Percentiles rank a stretch among this genome's conserved stretches.
Evolutionary conservation across 148 eudicot genomes (phyloP).

Genomic region (Silene latifolia): DNA sequence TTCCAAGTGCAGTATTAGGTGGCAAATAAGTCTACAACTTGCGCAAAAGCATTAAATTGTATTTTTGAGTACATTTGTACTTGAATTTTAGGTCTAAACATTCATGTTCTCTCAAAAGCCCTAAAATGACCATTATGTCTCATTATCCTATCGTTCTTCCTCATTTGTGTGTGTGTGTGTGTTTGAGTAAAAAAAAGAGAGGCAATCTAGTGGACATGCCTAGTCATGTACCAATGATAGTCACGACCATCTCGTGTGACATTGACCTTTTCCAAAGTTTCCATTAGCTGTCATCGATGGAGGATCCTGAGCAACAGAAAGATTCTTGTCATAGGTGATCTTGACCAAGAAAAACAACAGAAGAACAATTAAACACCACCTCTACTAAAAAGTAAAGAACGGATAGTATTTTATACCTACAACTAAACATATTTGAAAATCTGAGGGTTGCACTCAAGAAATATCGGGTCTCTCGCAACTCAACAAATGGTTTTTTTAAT

Average conservation of each 20-base stretch:
- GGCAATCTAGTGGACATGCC: constrained; percentile 32
- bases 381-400: too few relatives aligned
- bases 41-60: not conserved
- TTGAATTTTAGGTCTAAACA: not conserved
- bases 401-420: too few relatives aligned
- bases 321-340: constrained; percentile 54
- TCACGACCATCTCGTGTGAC: constrained; percentile 79
- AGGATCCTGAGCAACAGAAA: constrained; percentile 52
- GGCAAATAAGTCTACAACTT: too few relatives aligned
- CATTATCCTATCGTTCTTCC: not conserved
- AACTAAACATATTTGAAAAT: too few relatives aligned
- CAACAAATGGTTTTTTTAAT: too few relatives aligned
- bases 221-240: constrained; percentile 93
- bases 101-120: not conserved
- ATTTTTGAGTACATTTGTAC: not conserved
- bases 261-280: constrained; percentile 77
- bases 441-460: too few relatives aligned
- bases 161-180: not conserved
- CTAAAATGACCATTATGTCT: too few relatives aligned
- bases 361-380: too few relatives aligned
- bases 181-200: too few relatives aligned
- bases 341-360: too few relatives aligned
- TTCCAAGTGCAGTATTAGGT: too few relatives aligned
- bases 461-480: too few relatives aligned
- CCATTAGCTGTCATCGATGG: constrained; percentile 55